A percentile compares a stretch with the other conserved stretches of the same genome.
Conservation (phyloP, 306 rosid genomes). For the Erythrophleum fordii region DNA sequence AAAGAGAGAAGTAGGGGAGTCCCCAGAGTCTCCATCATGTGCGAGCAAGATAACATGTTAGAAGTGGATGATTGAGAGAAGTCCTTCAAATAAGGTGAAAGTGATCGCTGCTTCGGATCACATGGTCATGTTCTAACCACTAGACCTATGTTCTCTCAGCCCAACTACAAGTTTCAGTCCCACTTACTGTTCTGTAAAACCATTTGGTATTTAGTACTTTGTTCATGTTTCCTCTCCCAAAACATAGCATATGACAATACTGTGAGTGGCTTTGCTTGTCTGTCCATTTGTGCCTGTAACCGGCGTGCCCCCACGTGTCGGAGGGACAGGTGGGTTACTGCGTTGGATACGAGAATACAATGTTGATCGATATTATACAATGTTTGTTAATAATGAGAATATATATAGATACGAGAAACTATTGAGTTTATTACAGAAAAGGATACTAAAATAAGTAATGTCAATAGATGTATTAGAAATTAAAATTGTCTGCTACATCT, state of each 20-base stretch:
- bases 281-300: not conserved
- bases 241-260: not conserved
- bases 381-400: not conserved
- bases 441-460: too few species aligned
- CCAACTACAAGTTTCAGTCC: not conserved
- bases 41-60: not conserved
- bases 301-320: not conserved
- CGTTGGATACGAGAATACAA: not conserved
- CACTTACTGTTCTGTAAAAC: not conserved
- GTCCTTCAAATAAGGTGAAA: too few species aligned
- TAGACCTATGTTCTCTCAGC: too few species aligned
- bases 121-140: too few species aligned
- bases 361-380: not conserved
- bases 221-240: not conserved
- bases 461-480: too few species aligned
- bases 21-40: not conserved
- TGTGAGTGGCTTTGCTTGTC: not conserved
- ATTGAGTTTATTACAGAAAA: not conserved
- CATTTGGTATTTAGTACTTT: not conserved
- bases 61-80: too few species aligned
- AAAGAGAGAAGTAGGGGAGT: not conserved
- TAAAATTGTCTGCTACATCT: too few species aligned
- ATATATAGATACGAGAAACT: not conserved
- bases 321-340: not conserved
- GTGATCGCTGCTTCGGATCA: too few species aligned